Evolutionary conservation across 305 asterid species (phyloP).

Genomic region (Striga hermonthica): DNA sequence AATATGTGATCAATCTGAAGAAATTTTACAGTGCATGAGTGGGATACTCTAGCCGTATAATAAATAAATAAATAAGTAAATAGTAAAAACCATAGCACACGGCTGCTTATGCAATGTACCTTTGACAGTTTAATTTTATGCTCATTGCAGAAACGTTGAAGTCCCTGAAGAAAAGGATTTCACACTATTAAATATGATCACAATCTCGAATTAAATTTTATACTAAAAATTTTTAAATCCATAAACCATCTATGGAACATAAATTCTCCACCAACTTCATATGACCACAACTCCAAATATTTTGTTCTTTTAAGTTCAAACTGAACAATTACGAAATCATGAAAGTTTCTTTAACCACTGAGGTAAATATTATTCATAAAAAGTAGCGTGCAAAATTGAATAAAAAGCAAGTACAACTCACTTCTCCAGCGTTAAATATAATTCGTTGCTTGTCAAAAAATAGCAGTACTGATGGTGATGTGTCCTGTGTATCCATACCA

Average conservation of each 20-base stretch:
- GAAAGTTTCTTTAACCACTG: neutral
- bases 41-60: neutral
- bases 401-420: slow-evolving; percentile 36
- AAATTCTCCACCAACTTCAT: neutral
- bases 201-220: neutral
- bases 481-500: slow-evolving; percentile 98
- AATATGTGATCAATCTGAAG: slow-evolving; percentile 93
- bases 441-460: slow-evolving; percentile 95
- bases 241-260: slow-evolving; percentile 1
- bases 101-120: slow-evolving; percentile 38
- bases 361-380: neutral
- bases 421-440: slow-evolving; percentile 97
- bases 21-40: slow-evolving; percentile 27
- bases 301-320: neutral
- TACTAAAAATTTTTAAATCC: neutral
- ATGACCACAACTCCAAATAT: neutral
- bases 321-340: slow-evolving; percentile 14
- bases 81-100: neutral
- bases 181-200: slow-evolving; percentile 19
- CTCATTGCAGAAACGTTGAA: slow-evolving; percentile 90
- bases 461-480: slow-evolving; percentile 85
- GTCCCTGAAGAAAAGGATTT: slow-evolving; percentile 55
- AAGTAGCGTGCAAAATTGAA: slow-evolving; percentile 11
- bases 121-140: slow-evolving; percentile 86
- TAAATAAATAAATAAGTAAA: no score